phyloP scores from a whole-genome alignment of 2,329 filamentous ascomycete species.

The Colletotrichum tropicicola region DNA sequence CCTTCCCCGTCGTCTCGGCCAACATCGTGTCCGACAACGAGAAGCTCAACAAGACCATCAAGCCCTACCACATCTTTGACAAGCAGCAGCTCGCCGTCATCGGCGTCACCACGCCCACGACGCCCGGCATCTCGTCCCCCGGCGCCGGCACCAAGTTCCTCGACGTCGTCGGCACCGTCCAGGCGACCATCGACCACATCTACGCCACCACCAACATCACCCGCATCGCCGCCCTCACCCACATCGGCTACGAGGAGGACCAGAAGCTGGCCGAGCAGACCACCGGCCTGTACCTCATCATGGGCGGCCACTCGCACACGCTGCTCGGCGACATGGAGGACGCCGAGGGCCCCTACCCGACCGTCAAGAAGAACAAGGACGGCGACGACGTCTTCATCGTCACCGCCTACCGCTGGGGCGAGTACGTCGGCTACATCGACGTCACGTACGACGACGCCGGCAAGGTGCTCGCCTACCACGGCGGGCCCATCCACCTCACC shows the following conservation, averaged over 20 bases:
- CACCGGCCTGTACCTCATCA: constrained; percentile 72
- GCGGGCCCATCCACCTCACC: constrained; percentile 70
- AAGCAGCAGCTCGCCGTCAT: constrained; percentile 70
- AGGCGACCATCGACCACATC: constrained; percentile 70
- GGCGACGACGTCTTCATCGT: constrained; percentile 76
- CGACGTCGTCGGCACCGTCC: constrained; percentile 65
- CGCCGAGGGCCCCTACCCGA: constrained; percentile 69
- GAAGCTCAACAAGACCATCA: constrained; percentile 68
- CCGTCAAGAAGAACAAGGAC: constrained; percentile 66
- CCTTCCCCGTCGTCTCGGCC: constrained; percentile 70
- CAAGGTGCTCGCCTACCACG: constrained; percentile 69
- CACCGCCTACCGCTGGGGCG: constrained; percentile 74
- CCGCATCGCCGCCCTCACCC: constrained; percentile 72
- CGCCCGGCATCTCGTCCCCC: constrained; percentile 65
- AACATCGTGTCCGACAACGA: constrained; percentile 70
- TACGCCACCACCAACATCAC: constrained; percentile 68
- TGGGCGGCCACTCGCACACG: constrained; percentile 70
- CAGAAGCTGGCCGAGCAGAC: constrained; percentile 67
- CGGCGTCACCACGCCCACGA: constrained; percentile 70
- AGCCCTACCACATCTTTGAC: constrained; percentile 72
- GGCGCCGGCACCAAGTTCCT: constrained; percentile 66
- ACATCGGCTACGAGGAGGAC: constrained; percentile 73
- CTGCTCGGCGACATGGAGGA: constrained; percentile 67
- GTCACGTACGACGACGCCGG: constrained; percentile 69
- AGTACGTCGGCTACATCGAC: constrained; percentile 74